Evolutionary conservation across 768 basidiomycete genomes (phyloP).

Genomic region (Hysterangium stoloniferum): DNA sequence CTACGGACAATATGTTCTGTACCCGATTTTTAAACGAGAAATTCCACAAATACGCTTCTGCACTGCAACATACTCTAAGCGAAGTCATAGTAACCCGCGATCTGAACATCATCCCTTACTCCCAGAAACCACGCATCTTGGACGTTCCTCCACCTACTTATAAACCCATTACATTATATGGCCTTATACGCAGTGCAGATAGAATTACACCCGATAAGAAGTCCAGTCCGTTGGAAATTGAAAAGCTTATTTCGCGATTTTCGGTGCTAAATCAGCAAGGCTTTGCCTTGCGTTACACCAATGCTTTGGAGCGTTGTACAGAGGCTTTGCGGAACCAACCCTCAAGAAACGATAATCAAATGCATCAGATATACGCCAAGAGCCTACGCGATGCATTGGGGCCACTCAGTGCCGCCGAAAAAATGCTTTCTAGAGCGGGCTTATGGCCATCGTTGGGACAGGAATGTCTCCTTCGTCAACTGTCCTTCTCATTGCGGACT

Average conservation of each 20-base stretch:
- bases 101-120: no score
- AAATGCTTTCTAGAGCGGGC: constrained; percentile 16
- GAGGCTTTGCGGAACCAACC: neutral
- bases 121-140: neutral
- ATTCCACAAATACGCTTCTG: neutral
- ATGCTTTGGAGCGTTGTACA: neutral
- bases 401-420: constrained; percentile 17
- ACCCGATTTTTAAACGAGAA: neutral
- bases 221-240: neutral
- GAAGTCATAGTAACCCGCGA: neutral
- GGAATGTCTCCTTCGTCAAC: constrained; percentile 22
- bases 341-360: neutral
- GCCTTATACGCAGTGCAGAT: neutral
- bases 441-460: constrained; percentile 33
- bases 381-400: constrained; percentile 1
- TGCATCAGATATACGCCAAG: neutral
- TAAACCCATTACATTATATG: neutral
- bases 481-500: constrained; percentile 21
- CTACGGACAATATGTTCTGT: neutral
- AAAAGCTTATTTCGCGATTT: neutral
- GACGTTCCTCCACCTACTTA: neutral
- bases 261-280: neutral
- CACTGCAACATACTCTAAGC: neutral
- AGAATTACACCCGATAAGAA: neutral
- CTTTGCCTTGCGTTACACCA: neutral